phyloP scores from a whole-genome alignment of 2,329 filamentous ascomycete genomes.

The Pseudogymnoascus sp. region DNA sequence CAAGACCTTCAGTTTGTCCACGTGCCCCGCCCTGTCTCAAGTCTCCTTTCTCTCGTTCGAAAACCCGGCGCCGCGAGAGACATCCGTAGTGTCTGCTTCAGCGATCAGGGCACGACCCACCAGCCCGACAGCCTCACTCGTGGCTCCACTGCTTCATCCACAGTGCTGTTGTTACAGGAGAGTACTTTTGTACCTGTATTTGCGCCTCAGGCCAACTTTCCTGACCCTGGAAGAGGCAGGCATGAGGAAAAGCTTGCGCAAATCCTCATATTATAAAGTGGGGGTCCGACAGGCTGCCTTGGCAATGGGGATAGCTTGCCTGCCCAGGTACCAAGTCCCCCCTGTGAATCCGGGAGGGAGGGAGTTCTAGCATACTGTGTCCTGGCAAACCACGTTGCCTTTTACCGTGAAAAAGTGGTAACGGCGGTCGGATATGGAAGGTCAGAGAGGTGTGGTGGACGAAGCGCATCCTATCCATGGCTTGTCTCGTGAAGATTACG shows the following conservation, averaged over 20 bases:
- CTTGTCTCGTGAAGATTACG: not conserved
- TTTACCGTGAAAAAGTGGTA: not conserved
- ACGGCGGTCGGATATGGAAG: not conserved
- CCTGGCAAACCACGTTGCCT: not conserved
- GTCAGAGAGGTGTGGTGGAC: not conserved
- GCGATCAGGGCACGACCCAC: not conserved
- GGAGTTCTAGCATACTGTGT: not conserved
- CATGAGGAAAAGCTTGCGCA: not conserved
- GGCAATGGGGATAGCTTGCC: not conserved
- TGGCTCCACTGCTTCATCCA: not conserved
- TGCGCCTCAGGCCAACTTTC: not conserved
- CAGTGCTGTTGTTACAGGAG: not conserved
- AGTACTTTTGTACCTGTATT: not conserved
- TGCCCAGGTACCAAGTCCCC: not conserved
- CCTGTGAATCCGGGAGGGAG: not conserved
- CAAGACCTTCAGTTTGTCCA: not conserved
- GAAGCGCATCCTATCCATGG: not conserved
- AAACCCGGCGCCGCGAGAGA: not conserved
- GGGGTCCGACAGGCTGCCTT: not conserved
- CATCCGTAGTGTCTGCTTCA: not conserved
- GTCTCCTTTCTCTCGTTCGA: not conserved
- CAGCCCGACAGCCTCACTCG: not conserved
- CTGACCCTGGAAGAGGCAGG: not conserved
- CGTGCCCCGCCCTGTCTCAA: not conserved
- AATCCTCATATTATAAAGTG: conserved; percentile 1